A percentile compares a stretch with the other conserved stretches of the same genome.
Conservation (phyloP, 768 basidiomycete species). For the Krasilnikovozyma curviuscula region DNA sequence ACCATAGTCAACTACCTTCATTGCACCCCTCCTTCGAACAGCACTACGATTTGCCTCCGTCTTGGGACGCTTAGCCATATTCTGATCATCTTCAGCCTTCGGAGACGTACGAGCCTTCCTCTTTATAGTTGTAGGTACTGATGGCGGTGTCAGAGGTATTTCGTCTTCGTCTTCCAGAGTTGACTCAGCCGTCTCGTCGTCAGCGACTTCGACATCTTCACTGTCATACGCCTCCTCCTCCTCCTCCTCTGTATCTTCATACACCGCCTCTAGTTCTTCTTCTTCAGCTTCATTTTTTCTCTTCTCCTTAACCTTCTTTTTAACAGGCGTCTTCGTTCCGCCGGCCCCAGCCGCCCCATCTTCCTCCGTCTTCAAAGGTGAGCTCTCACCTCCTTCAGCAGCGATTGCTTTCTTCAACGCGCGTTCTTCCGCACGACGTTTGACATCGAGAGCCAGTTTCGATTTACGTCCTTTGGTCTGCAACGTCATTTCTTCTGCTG, state of each 20-base stretch:
- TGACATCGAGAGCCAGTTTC: constrained; percentile 7
- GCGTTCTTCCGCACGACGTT: background rate
- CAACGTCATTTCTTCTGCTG: background rate
- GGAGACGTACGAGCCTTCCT: too few species aligned
- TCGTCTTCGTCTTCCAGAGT: too few species aligned
- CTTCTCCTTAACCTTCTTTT: background rate
- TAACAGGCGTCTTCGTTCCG: too few species aligned
- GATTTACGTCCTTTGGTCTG: background rate
- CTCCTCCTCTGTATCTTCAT: background rate
- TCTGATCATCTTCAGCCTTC: too few species aligned
- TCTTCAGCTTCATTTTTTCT: background rate
- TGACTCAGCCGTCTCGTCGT: too few species aligned
- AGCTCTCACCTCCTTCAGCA: background rate
- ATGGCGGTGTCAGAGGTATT: background rate
- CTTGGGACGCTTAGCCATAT: too few species aligned
- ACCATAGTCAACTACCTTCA: too few species aligned
- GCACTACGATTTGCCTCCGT: too few species aligned
- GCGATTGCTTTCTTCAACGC: background rate
- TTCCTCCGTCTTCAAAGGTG: background rate
- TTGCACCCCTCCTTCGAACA: too few species aligned
- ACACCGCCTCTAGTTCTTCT: background rate
- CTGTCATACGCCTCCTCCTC: background rate
- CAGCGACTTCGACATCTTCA: background rate
- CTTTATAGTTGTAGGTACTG: background rate
- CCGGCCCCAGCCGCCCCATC: too few species aligned